Evolutionary conservation across 2,329 filamentous ascomycete species (phyloP).

Genomic region (Coniella lustricola): DNA sequence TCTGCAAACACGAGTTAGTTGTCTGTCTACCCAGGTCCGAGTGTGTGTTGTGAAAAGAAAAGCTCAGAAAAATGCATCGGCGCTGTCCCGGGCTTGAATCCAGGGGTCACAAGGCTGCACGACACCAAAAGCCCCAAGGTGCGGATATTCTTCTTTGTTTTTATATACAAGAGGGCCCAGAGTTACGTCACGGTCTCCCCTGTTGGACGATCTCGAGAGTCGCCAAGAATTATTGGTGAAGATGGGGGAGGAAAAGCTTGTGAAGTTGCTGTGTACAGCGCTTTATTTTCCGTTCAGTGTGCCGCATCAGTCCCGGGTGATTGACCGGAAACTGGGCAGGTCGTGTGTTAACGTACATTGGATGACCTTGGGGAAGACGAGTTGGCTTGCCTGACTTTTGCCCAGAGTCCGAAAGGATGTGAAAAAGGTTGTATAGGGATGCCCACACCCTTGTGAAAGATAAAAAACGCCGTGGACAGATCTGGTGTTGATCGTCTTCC

Average conservation of each 20-base stretch:
- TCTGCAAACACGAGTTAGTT: slow-evolving; percentile 39
- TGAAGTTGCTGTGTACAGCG: slow-evolving; percentile 12
- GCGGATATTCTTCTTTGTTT: no score
- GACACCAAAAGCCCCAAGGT: slow-evolving; percentile 12
- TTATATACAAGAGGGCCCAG: slow-evolving; percentile 33
- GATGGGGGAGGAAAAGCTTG: slow-evolving; percentile 1
- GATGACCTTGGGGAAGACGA: slow-evolving; percentile 55
- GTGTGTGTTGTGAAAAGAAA: slow-evolving; percentile 9
- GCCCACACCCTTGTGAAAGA: slow-evolving; percentile 10
- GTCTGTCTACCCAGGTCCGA: slow-evolving; percentile 8
- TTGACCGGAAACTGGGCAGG: slow-evolving; percentile 26
- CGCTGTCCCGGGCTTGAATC: slow-evolving; percentile 11
- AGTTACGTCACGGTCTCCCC: slow-evolving; percentile 17
- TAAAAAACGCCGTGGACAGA: slow-evolving; percentile 14
- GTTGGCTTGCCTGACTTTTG: slow-evolving; percentile 58
- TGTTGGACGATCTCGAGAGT: slow-evolving; percentile 9
- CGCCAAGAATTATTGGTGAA: slow-evolving; percentile 1
- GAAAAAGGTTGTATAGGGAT: slow-evolving; percentile 17
- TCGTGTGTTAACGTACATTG: slow-evolving; percentile 58
- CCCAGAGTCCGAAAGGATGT: slow-evolving; percentile 31
- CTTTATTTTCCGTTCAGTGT: slow-evolving; percentile 20
- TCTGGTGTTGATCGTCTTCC: slow-evolving; percentile 16
- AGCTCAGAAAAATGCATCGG: neutral
- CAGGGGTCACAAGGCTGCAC: slow-evolving; percentile 17
- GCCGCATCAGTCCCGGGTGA: slow-evolving; percentile 49